Evolutionary conservation across 768 basidiomycete genomes (phyloP), one percentile per base, ranked within the genome.

Genomic region (Mycena haematopus): DNA sequence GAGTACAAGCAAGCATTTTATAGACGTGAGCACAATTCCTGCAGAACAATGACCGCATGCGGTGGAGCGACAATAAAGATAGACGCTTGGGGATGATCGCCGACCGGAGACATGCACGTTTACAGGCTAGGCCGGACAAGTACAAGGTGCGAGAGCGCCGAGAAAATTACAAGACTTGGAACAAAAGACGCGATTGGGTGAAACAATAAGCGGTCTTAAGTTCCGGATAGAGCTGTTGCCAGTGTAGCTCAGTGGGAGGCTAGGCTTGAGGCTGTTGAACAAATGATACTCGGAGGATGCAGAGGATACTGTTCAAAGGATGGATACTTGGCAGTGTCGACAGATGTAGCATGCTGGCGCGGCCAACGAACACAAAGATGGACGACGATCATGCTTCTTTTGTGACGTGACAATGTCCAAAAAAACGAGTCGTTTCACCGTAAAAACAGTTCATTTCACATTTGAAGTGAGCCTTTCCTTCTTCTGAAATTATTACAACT

Each of bases 1-100:
- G 4, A 25, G n/a, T 36, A 4, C 22, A 21, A 31, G 31, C 46
- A 35, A n/a, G 45, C 17, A 25, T 52, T 65, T 67, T 63, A 65
- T 68, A 57, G 57, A 22, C 24, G 33, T 24, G 17, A 22, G 44
- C 57, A 52, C 24, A 27, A 31, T 24, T 14, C 27, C 19, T 2
- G 4, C 6, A 47, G 53, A 54, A 54, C 53, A 54, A 54, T 54
- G 53, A 54, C 53, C 36, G 53, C 47, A 50, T 35, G 31, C 0
- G 13, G 56, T 58, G 47, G 46, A 58, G 47, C 27, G 44, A 47
- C 29, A 56, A 45, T 21, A 25, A 33, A 47, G 15, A 29, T 35
- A 38, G 11, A 36, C 15, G 24, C 35, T 40, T 40, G 19, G 45
- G 56, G 33, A 22, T 38, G 47, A 58, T 50, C 27, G 44, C 46